These are phyloP conservation scores for Hyphopichia burtonii DNA, from an alignment of 1,139 yeast genomes.

Conservation along the genomic window DNA sequence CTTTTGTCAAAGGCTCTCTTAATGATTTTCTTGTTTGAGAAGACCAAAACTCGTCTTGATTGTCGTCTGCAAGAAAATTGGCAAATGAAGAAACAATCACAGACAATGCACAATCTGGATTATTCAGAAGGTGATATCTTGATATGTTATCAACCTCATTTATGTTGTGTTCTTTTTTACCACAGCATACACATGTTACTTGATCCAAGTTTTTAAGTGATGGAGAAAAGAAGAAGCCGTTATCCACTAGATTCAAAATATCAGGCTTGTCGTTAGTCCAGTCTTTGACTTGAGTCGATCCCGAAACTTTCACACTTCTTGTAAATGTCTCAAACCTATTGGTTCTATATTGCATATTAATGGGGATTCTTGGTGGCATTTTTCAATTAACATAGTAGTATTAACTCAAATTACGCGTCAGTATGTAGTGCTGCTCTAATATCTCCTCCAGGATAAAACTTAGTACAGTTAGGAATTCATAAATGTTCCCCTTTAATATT, in stretches of 20 bases:
- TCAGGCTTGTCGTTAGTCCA: constrained; percentile 41
- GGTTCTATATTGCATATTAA: constrained; percentile 15
- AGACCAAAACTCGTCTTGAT: constrained; percentile 17
- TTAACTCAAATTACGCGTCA: background rate
- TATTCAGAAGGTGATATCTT: constrained; percentile 44
- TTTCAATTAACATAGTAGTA: background rate
- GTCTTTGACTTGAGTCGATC: constrained; percentile 17
- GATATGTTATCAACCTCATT: constrained; percentile 31
- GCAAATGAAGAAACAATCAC: constrained; percentile 23
- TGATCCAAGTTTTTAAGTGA: constrained; percentile 43
- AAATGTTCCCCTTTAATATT: too few species aligned
- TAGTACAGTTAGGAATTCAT: too few species aligned
- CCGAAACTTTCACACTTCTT: constrained; percentile 17
- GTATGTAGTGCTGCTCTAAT: background rate
- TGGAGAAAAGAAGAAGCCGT: constrained; percentile 75
- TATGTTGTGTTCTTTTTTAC: constrained; percentile 40
- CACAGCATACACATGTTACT: constrained; percentile 63
- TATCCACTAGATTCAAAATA: constrained; percentile 45
- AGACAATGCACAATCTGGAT: constrained; percentile 50
- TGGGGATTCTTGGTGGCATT: constrained; percentile 1
- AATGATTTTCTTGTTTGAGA: constrained; percentile 18
- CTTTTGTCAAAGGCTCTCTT: constrained; percentile 26
- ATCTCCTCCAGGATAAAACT: too few species aligned
- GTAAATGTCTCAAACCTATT: constrained; percentile 30
- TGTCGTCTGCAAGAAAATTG: constrained; percentile 8